Conservation (phyloP, 495 filamentous ascomycete genomes). For the Penicillium canariense region DNA sequence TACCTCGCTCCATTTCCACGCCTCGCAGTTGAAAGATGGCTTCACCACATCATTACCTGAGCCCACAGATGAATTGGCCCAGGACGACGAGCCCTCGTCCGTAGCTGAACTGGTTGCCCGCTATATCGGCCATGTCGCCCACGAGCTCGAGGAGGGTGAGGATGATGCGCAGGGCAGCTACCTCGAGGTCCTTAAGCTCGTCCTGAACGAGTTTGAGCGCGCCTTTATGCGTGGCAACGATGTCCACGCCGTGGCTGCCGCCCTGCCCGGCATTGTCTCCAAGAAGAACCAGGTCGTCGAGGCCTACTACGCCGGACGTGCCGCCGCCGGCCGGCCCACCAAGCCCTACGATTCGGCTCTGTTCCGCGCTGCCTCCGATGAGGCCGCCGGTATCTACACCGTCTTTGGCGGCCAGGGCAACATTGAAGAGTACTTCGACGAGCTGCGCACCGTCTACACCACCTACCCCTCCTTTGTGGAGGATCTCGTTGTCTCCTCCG, state of each 20-base stretch:
- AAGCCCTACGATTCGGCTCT: constrained; percentile 90
- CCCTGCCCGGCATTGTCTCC: constrained; percentile 77
- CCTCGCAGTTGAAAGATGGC: constrained; percentile 82
- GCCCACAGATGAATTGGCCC: constrained; percentile 93
- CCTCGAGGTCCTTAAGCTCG: constrained; percentile 81
- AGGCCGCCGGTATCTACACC: constrained; percentile 74
- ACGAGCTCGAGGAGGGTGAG: constrained; percentile 85
- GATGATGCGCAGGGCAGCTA: constrained; percentile 82
- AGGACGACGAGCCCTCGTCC: constrained; percentile 97
- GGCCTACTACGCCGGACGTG: constrained; percentile 87
- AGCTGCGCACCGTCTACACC: constrained; percentile 83
- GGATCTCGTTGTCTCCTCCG: constrained; percentile 73
- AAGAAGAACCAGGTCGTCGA: constrained; percentile 87
- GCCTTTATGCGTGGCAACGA: constrained; percentile 94
- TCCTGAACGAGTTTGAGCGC: constrained; percentile 92
- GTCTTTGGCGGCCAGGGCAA: constrained; percentile 99
- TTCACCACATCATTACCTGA: constrained; percentile 81
- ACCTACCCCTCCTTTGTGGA: constrained; percentile 90
- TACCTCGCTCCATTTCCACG: constrained; percentile 91
- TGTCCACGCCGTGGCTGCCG: constrained; percentile 83
- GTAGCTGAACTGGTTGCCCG: constrained; percentile 84
- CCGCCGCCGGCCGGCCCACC: constrained; percentile 75
- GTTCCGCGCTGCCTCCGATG: constrained; percentile 80
- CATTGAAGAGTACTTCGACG: constrained; percentile 98
- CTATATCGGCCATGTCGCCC: constrained; percentile 84